Conservation (phyloP, 257 asterid species). For the Gentiana straminea region DNA sequence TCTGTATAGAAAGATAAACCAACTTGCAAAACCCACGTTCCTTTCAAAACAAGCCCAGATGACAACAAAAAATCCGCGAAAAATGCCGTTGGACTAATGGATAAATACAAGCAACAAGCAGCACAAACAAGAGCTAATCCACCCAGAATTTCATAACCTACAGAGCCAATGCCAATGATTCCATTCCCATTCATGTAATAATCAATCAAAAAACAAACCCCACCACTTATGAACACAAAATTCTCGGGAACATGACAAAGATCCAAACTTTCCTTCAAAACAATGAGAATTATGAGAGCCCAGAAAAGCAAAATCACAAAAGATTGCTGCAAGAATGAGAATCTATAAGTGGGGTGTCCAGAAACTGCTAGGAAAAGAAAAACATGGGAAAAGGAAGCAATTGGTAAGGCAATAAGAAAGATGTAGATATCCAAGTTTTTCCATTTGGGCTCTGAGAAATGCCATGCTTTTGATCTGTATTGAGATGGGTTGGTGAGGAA, state of each 20-base stretch:
- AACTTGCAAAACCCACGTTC: conserved; percentile 75
- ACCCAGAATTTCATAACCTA: conserved; percentile 37
- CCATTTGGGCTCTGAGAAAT: conserved; percentile 68
- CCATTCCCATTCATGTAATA: conserved; percentile 55
- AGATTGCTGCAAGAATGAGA: conserved; percentile 68
- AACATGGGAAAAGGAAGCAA: conserved; percentile 46
- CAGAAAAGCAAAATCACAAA: conserved; percentile 49
- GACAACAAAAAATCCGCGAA: conserved; percentile 58
- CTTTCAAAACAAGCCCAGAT: conserved; percentile 57
- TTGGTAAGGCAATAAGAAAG: conserved; percentile 48
- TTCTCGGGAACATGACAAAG: conserved; percentile 44
- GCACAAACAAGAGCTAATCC: conserved; percentile 44
- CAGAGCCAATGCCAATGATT: conserved; percentile 44
- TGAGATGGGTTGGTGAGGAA: conserved; percentile 60
- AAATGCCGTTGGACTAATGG: conserved; percentile 45
- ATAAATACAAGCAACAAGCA: conserved; percentile 48
- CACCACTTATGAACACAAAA: conserved; percentile 39
- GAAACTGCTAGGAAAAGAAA: conserved; percentile 48
- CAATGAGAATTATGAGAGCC: conserved; percentile 43
- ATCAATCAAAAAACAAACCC: conserved; percentile 46
- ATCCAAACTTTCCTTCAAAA: conserved; percentile 42
- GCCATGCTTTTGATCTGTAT: conserved; percentile 59
- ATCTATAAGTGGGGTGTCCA: conserved; percentile 41
- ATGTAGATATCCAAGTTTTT: conserved; percentile 56
- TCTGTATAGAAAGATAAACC: conserved; percentile 67